Base-by-base conservation (phyloP, 148 eudicot genomes). In the Fagopyrum esculentum region DNA sequence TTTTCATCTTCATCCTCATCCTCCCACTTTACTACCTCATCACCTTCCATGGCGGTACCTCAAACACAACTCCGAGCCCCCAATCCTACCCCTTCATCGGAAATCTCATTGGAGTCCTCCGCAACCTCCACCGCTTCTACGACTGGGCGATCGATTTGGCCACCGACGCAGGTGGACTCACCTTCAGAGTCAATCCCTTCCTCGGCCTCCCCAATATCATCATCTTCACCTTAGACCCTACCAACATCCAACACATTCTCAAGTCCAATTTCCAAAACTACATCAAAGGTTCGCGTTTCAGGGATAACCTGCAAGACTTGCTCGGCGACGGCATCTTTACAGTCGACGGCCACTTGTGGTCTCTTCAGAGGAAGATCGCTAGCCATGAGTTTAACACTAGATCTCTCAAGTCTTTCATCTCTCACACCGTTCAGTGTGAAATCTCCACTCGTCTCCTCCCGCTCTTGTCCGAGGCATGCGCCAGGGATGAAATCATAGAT, bases 291-390 rank as follows among this genome's bases (percentile, higher is more conserved):
- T 6, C 76, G 1, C 78, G 81, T 0, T 82, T 88, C 79, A 75
- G 26, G 0, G 7, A 80, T 47, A 75, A 84, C 44, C 86, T 92
- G 3, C 77, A 73, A 0, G 96, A 92, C 75, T 82, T 92, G 55
- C 88, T 92, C 12, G 98, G 98, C n/a, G 50, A 46, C 2, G 98
- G 98, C 0, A 90, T 92, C 66, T 92, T 92, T 74, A 92, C 90
- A 75, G 40, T 82, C 22, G 97, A 92, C 68, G 90, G 80, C 4
- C 80, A 86, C 0, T 54, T 74, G 3, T 92, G 95, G 97, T 82
- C 75, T 17, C 69, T 75, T 17, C 97, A 92, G 70, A 85, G 95
- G 8, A 92, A 90, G 56, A 90, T 87, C 22, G 91, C 97, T 3
- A 86, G 90, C 49, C 82, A 85, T 30, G 92, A 87, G 72, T 92